These are phyloP conservation scores for Epichloe amarillans DNA, from an alignment of 2,329 filamentous ascomycete species.

Conservation along the genomic window DNA sequence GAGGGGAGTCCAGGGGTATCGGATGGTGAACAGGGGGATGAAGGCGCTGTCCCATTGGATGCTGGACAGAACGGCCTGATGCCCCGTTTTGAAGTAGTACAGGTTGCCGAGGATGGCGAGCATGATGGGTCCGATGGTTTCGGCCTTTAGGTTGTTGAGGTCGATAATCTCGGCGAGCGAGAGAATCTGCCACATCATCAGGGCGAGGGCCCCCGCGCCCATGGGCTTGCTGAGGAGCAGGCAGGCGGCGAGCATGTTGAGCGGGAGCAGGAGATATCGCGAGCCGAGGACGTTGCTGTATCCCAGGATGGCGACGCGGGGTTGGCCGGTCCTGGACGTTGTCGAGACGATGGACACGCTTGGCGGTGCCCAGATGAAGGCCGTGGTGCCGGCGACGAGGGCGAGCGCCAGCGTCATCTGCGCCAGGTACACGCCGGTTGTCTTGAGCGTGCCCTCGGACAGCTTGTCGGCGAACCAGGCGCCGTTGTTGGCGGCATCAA, in stretches of 20 bases:
- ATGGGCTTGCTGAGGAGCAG: constrained; percentile 86
- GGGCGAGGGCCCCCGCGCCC: constrained; percentile 70
- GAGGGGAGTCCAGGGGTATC: constrained; percentile 81
- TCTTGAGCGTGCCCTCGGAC: constrained; percentile 53
- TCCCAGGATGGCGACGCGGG: constrained; percentile 66
- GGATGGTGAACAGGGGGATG: constrained; percentile 68
- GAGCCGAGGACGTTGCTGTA: constrained; percentile 90
- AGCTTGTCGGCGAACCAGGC: constrained; percentile 54
- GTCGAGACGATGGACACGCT: constrained; percentile 59
- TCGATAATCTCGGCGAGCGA: constrained; percentile 56
- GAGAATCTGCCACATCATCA: constrained; percentile 81
- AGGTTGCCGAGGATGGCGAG: constrained; percentile 83
- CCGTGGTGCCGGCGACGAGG: constrained; percentile 70
- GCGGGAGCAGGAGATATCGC: constrained; percentile 71
- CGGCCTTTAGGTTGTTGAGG: constrained; percentile 45
- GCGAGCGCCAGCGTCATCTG: constrained; percentile 69
- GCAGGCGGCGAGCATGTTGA: constrained; percentile 64
- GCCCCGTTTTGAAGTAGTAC: constrained; percentile 95
- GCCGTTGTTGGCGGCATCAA: constrained; percentile 79
- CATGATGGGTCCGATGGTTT: constrained; percentile 69
- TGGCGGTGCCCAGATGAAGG: constrained; percentile 75
- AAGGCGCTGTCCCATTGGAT: constrained; percentile 97
- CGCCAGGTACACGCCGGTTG: constrained; percentile 61
- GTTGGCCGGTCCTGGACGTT: constrained; percentile 27
- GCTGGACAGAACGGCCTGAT: constrained; percentile 73